Evolutionary conservation across 73 alveolate genomes (phyloP).

Genomic region (Uronychia setigera): DNA sequence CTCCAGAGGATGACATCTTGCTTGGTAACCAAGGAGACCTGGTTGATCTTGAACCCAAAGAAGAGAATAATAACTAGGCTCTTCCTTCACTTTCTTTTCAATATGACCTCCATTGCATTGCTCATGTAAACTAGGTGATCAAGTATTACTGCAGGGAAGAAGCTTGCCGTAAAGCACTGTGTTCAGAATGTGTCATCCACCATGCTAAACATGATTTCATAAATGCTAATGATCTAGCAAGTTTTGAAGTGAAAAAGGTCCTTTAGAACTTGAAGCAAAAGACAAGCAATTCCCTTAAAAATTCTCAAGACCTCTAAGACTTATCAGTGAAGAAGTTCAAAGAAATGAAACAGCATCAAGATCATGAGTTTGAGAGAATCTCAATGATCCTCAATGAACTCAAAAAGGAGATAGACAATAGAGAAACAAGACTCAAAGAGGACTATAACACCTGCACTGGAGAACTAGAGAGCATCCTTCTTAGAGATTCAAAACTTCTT

Average conservation of each 20-base stretch:
- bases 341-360: not conserved
- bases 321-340: not conserved
- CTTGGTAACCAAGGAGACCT: not conserved
- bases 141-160: conserved; percentile 47
- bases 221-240: conserved; percentile 49
- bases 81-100: conserved; percentile 10
- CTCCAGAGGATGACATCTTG: not conserved
- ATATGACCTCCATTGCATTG: conserved; percentile 17
- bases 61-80: not conserved
- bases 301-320: not conserved
- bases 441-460: not conserved
- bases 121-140: conserved; percentile 28
- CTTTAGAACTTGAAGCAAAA: conserved; percentile 13
- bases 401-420: not conserved
- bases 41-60: not conserved
- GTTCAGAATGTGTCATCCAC: conserved; percentile 51
- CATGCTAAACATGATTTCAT: conserved; percentile 57
- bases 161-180: conserved; percentile 20
- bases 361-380: not conserved
- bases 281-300: not conserved
- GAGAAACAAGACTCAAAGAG: not conserved
- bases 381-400: not conserved
- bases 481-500: not conserved
- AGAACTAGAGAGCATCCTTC: not conserved
- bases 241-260: conserved; percentile 29